A percentile compares a stretch with the other conserved stretches of the same genome.
phyloP scores from a whole-genome alignment of 352 stramenopile genomes.

The Pythium dissotocum region DNA sequence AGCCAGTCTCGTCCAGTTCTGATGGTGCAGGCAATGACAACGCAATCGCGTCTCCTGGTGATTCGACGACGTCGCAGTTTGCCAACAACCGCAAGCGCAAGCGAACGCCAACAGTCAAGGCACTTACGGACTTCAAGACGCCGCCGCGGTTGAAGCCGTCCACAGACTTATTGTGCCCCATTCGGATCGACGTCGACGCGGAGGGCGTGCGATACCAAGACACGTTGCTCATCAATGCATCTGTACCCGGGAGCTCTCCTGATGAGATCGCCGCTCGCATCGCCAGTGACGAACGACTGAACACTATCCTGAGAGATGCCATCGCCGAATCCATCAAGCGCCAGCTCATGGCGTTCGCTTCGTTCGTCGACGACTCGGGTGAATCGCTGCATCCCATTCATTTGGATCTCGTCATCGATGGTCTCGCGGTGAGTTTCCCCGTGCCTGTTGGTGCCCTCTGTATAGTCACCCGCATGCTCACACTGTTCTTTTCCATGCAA shows the following conservation, averaged over 20 bases:
- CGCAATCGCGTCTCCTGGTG: not conserved
- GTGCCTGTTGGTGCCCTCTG: too few species aligned
- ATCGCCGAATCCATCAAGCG: slow-evolving; percentile 74
- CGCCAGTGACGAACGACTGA: slow-evolving; percentile 60
- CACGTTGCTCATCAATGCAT: slow-evolving; percentile 68
- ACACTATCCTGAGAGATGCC: slow-evolving; percentile 47
- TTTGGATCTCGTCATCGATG: slow-evolving; percentile 71
- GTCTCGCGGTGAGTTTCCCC: slow-evolving; percentile 45
- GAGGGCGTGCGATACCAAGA: slow-evolving; percentile 78
- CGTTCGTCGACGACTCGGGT: slow-evolving; percentile 32
- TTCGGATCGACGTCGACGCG: slow-evolving; percentile 78
- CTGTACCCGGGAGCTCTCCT: slow-evolving; percentile 35
- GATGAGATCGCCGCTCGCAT: slow-evolving; percentile 62
- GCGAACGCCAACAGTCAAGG: slow-evolving; percentile 45
- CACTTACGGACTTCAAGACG: slow-evolving; percentile 31
- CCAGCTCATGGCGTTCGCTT: slow-evolving; percentile 66
- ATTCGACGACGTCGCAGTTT: not conserved
- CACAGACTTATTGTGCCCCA: slow-evolving; percentile 60
- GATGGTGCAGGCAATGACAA: not conserved
- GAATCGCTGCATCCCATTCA: slow-evolving; percentile 64
- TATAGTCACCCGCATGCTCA: too few species aligned
- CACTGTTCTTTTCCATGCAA: not conserved
- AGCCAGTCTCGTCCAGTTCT: slow-evolving; percentile 7
- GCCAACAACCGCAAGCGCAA: slow-evolving; percentile 58
- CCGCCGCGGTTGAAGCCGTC: slow-evolving; percentile 18